Percentiles rank a stretch among this genome's conserved stretches.
Evolutionary conservation across 164 flowering plant species (phyloP).

Genomic region (Tinospora cordifolia): DNA sequence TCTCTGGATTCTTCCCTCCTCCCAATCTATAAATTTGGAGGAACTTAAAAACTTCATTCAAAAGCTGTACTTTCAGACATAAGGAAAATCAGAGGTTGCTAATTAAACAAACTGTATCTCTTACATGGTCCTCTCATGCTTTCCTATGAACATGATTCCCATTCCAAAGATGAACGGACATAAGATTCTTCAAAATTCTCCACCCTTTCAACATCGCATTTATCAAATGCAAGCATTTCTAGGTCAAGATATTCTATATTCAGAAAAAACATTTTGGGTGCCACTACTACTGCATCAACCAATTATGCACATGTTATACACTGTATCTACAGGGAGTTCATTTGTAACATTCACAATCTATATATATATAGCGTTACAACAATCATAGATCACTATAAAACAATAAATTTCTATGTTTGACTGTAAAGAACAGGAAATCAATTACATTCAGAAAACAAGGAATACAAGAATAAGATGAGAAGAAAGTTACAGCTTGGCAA

Average conservation of each 20-base stretch:
- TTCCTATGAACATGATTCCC: not conserved
- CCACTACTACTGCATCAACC: not conserved
- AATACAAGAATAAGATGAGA: not conserved
- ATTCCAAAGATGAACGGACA: not conserved
- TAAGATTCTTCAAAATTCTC: not conserved
- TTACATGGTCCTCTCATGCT: too few species aligned
- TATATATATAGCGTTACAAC: not conserved
- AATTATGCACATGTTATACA: not conserved
- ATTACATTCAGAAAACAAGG: not conserved
- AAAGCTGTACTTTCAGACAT: too few species aligned
- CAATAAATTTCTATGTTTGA: not conserved
- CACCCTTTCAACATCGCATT: too few species aligned
- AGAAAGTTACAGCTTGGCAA: constrained; percentile 24
- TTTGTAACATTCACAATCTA: not conserved
- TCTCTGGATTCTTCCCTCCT: too few species aligned
- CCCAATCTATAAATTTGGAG: too few species aligned
- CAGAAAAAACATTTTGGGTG: not conserved
- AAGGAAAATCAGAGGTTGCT: too few species aligned
- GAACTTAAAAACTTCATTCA: too few species aligned
- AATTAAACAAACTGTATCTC: too few species aligned
- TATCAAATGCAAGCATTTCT: too few species aligned
- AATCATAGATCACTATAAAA: not conserved
- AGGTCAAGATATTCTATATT: too few species aligned
- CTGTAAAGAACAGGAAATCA: not conserved
- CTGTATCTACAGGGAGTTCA: not conserved